Base-by-base conservation (phyloP, 495 filamentous ascomycete species). In the Podospora australis region DNA sequence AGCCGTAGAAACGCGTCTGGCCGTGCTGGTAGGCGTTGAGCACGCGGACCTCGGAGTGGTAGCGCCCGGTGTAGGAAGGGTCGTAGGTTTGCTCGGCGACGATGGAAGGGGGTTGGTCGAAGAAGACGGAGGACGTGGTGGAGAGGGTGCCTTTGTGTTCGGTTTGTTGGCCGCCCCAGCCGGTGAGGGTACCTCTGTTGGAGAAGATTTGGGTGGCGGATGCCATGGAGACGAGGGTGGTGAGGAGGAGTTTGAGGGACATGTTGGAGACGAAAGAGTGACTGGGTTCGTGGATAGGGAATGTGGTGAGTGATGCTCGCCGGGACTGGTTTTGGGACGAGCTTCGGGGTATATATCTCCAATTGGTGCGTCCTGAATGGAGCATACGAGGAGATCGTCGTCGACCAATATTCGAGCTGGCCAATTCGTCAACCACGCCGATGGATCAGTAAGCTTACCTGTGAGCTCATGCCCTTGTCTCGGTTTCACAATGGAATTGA, bases 1-100 rank as follows among this genome's bases (percentile, higher is more conserved):
- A 80, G 8, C 77, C 76, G 60, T 80, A 80, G 62, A 73, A 77
- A 1, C 70, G 73, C 7, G 62, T 66, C 43, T 78, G 69, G 29
- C 73, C 74, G 34, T 65, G 70, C 39, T 66, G 57, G 53, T 78
- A 79, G 6, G 64, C 75, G 50, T 70, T 58, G 51, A 68, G 56
- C 29, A 72, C 65, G 36, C 65, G 63, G 4, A 69, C 69, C 52
- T 80, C 77, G n/a, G 77, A 74, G 58, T 80, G 77, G 58, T 77
- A 80, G 4, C 77, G 76, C 9, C 70, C 75, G 5, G 30, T 58
- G 51, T 72, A 79, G 48, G 44, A 55, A 2, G 70, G 35, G 49
- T 72, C 69, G 59, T 74, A 76, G 39, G 68, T 65, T 44, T 80
- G 77, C 6, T 68, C 75, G 68, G 75, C 72, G 55, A 73, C 73